These are phyloP conservation scores for Neodidymelliopsis sp. DNA, from an alignment of 2,329 filamentous ascomycete species.

Conservation along the genomic window DNA sequence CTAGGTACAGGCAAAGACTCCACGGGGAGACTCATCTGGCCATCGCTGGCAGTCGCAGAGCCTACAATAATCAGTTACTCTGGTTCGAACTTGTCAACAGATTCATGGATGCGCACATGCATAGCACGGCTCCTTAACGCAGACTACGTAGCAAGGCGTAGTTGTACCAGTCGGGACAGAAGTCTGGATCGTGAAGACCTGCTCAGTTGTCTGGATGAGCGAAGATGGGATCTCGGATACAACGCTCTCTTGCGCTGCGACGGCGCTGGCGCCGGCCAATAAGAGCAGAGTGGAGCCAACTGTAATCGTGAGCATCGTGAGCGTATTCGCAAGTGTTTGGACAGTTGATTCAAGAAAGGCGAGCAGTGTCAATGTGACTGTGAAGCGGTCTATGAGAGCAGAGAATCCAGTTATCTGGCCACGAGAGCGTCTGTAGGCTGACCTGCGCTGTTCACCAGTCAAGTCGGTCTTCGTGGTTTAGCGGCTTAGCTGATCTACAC, in stretches of 20 bases:
- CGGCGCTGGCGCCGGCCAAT: slow-evolving; percentile 35
- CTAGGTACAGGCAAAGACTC: slow-evolving; percentile 4
- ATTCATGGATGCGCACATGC: slow-evolving; percentile 31
- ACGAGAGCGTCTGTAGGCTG: slow-evolving; percentile 11
- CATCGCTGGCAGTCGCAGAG: slow-evolving; percentile 12
- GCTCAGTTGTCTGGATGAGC: slow-evolving; percentile 25
- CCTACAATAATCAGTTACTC: slow-evolving; percentile 8
- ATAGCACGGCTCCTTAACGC: slow-evolving; percentile 37
- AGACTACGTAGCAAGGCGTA: slow-evolving; percentile 34
- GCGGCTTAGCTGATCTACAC: slow-evolving; percentile 20
- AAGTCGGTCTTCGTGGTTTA: slow-evolving; percentile 14
- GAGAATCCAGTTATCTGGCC: slow-evolving; percentile 2
- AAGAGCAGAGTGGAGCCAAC: slow-evolving; percentile 35
- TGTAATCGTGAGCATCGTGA: slow-evolving; percentile 34
- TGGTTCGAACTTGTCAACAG: neutral
- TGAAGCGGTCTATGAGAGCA: neutral
- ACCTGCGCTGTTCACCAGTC: slow-evolving; percentile 11
- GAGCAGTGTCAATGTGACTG: too few species aligned
- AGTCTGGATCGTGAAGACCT: slow-evolving; percentile 40
- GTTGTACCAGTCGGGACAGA: slow-evolving; percentile 23
- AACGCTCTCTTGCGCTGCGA: slow-evolving; percentile 23
- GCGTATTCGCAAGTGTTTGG: neutral
- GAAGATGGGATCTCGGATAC: slow-evolving; percentile 12
- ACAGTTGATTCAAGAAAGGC: neutral
- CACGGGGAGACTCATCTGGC: slow-evolving; percentile 22